These are phyloP conservation scores for Cyclocybe aegerita DNA, from an alignment of 768 basidiomycete species.

Conservation along the genomic window DNA sequence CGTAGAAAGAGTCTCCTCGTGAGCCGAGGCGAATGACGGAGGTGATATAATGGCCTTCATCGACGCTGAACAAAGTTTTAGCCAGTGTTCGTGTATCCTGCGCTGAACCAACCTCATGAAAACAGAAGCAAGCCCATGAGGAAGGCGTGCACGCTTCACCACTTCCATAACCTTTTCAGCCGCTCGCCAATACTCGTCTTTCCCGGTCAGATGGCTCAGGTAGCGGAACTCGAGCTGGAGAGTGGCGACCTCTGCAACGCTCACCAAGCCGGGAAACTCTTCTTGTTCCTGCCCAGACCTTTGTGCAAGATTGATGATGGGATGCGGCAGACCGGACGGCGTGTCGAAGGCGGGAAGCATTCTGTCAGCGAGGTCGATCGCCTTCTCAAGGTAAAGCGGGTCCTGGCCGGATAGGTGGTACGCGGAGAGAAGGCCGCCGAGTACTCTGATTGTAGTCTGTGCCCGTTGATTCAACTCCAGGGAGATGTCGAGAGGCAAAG, in stretches of 20 bases:
- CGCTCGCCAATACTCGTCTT: slow-evolving; percentile 79
- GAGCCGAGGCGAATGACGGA: slow-evolving; percentile 88
- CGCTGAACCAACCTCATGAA: slow-evolving; percentile 63
- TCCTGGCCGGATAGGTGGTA: slow-evolving; percentile 76
- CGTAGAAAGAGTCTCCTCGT: slow-evolving; percentile 92
- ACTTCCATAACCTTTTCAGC: slow-evolving; percentile 74
- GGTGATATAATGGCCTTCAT: slow-evolving; percentile 44
- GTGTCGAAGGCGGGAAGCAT: slow-evolving; percentile 84
- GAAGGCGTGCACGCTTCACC: slow-evolving; percentile 59
- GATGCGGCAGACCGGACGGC: slow-evolving; percentile 76
- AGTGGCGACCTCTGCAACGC: slow-evolving; percentile 85
- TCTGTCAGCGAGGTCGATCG: slow-evolving; percentile 83
- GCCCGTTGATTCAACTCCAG: background rate
- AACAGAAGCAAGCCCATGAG: slow-evolving; percentile 80
- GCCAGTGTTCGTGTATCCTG: background rate
- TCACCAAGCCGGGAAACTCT: slow-evolving; percentile 62
- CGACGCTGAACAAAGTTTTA: slow-evolving; percentile 26
- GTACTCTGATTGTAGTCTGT: slow-evolving; percentile 88
- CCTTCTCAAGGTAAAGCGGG: slow-evolving; percentile 68
- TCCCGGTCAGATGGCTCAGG: slow-evolving; percentile 74
- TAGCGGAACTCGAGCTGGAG: slow-evolving; percentile 91
- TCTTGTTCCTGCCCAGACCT: slow-evolving; percentile 57
- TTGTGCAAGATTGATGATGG: slow-evolving; percentile 71
- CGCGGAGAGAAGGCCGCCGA: slow-evolving; percentile 88
- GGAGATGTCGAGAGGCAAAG: background rate